phyloP scores from a whole-genome alignment of 2,329 filamentous ascomycete species.

The Diaporthe ilicicola region DNA sequence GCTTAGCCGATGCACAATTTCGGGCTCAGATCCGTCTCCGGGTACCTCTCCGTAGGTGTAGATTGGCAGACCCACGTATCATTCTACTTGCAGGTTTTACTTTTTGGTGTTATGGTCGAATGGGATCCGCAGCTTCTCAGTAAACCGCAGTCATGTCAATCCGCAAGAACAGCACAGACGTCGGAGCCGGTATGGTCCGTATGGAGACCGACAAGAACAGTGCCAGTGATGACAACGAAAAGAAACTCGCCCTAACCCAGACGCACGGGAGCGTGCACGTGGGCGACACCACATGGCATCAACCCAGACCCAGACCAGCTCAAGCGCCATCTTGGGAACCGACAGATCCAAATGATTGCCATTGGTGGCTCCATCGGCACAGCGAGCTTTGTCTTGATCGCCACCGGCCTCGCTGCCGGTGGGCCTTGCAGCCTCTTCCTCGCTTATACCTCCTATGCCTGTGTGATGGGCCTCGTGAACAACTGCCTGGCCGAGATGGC shows the following conservation, averaged over 20 bases:
- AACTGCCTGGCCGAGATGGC: conserved; percentile 73
- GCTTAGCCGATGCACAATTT: conserved; percentile 8
- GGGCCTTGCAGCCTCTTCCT: conserved; percentile 63
- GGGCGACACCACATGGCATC: conserved; percentile 12
- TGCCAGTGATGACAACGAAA: not conserved
- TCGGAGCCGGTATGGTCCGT: not conserved
- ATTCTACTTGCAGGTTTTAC: not conserved
- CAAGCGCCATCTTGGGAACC: conserved; percentile 61
- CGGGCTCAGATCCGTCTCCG: not conserved
- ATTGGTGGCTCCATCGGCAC: conserved; percentile 67
- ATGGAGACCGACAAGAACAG: conserved; percentile 8
- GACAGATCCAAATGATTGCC: conserved; percentile 67
- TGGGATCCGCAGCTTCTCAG: not conserved
- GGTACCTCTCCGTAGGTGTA: too few relatives aligned
- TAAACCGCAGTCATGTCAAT: not conserved
- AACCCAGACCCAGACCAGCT: conserved; percentile 38
- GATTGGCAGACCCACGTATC: not conserved
- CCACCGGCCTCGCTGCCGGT: conserved; percentile 56
- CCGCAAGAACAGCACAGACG: not conserved
- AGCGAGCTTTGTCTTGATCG: conserved; percentile 69
- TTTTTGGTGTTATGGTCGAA: not conserved
- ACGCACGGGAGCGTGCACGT: not conserved
- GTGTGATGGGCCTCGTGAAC: conserved; percentile 68
- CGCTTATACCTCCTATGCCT: conserved; percentile 64
- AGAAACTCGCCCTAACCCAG: not conserved